phyloP scores from a whole-genome alignment of 2,329 filamentous ascomycete species.

The Cytospora schulzeri region DNA sequence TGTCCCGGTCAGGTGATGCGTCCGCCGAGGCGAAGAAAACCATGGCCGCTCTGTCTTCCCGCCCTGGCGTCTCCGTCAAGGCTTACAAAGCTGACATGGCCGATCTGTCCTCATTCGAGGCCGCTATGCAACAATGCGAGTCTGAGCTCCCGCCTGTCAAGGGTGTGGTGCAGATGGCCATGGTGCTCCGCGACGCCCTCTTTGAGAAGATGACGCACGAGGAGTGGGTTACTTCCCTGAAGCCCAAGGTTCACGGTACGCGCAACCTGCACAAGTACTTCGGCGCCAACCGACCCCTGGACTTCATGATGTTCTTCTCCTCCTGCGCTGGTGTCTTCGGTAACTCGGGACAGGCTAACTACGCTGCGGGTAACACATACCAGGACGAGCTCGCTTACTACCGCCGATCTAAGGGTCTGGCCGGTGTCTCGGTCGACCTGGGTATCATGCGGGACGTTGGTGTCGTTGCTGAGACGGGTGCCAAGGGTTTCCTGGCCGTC shows the following conservation, averaged over 20 bases:
- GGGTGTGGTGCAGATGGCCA: conserved; percentile 25
- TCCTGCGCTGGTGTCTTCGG: conserved; percentile 33
- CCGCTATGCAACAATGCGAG: background rate
- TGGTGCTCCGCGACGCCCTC: conserved; percentile 3
- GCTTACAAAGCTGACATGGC: background rate
- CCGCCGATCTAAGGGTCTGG: conserved; percentile 7
- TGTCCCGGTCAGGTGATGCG: conserved; percentile 13
- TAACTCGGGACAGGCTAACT: conserved; percentile 32
- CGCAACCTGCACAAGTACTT: conserved; percentile 7
- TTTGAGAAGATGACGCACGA: conserved; percentile 11
- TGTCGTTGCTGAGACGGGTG: conserved; percentile 11
- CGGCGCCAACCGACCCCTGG: background rate
- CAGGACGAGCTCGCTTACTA: conserved; percentile 33
- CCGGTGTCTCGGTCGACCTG: background rate
- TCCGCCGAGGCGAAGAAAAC: background rate
- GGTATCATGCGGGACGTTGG: conserved; percentile 19
- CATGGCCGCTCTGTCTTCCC: background rate
- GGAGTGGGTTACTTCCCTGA: background rate
- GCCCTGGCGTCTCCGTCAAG: background rate
- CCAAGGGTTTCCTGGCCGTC: background rate
- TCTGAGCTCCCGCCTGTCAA: background rate
- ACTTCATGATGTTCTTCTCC: conserved; percentile 10
- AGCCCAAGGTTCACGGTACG: conserved; percentile 7
- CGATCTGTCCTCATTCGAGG: background rate
- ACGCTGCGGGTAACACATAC: conserved; percentile 36